phyloP scores from a whole-genome alignment of 768 basidiomycete genomes.

The Mycena indigotica region DNA sequence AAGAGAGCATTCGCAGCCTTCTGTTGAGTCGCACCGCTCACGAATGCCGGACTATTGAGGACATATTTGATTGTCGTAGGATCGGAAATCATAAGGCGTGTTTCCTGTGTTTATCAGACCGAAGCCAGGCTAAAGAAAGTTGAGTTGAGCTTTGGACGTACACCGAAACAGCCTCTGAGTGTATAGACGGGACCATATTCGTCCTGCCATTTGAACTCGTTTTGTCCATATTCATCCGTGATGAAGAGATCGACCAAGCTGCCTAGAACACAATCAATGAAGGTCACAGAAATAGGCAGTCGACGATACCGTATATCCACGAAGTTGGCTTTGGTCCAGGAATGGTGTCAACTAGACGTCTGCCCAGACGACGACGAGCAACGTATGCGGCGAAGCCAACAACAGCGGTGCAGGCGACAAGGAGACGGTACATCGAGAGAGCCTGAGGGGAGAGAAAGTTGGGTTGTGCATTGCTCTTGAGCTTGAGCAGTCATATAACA shows the following conservation, averaged over 20 bases:
- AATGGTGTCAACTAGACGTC: not conserved
- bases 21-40: conserved; percentile 5
- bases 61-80: conserved; percentile 8
- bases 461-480: too few species aligned
- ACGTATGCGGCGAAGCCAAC: not conserved
- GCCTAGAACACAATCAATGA: conserved; percentile 3
- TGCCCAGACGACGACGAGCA: not conserved
- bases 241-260: conserved; percentile 14
- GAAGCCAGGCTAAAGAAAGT: not conserved
- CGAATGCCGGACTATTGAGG: conserved; percentile 7
- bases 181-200: conserved; percentile 14
- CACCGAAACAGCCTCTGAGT: conserved; percentile 13
- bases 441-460: too few species aligned
- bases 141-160: not conserved
- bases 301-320: not conserved
- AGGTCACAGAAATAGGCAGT: too few species aligned
- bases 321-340: not conserved
- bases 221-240: conserved; percentile 10
- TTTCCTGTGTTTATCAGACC: not conserved
- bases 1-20: conserved; percentile 10
- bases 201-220: conserved; percentile 19
- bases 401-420: not conserved
- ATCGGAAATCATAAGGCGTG: conserved; percentile 15
- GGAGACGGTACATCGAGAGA: not conserved
- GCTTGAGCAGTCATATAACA: not conserved